Evolutionary conservation across 2,329 filamentous ascomycete species (phyloP).

Genomic region (Ascomycota sp.): DNA sequence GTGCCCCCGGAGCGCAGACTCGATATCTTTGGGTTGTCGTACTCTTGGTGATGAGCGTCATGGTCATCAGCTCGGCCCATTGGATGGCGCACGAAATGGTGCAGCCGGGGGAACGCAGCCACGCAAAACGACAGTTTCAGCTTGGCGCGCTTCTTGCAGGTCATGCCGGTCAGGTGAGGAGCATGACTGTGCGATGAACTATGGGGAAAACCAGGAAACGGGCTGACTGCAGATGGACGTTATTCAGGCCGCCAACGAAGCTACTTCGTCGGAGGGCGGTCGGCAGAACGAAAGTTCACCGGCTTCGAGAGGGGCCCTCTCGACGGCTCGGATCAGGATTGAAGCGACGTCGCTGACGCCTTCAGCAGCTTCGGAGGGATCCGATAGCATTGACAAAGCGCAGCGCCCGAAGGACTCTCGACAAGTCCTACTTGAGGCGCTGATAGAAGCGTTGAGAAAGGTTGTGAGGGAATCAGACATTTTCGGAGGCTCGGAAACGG

Average conservation of each 20-base stretch:
- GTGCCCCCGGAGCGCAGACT: background rate
- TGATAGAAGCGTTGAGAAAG: conserved; percentile 4
- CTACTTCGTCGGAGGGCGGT: too few species aligned
- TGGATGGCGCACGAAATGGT: conserved; percentile 1
- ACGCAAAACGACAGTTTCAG: conserved; percentile 7
- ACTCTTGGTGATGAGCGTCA: conserved; percentile 1
- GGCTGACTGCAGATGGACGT: background rate
- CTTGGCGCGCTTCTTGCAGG: conserved; percentile 5
- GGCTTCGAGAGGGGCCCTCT: background rate
- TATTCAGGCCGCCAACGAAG: too few species aligned
- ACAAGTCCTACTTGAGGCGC: conserved; percentile 2
- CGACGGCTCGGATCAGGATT: background rate
- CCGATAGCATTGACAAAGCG: background rate
- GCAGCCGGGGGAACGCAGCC: background rate
- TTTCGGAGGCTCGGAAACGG: background rate
- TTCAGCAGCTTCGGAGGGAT: background rate
- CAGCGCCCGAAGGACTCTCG: background rate
- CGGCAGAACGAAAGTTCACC: background rate
- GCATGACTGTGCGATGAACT: too few species aligned
- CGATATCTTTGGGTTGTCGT: conserved; percentile 1
- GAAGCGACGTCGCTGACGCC: background rate
- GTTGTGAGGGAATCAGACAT: conserved; percentile 1
- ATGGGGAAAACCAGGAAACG: too few species aligned
- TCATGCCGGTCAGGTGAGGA: conserved; percentile 3
- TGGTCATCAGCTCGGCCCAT: conserved; percentile 2